Base-by-base conservation (phyloP, 768 basidiomycete genomes). In the Hypsizygus marmoreus region DNA sequence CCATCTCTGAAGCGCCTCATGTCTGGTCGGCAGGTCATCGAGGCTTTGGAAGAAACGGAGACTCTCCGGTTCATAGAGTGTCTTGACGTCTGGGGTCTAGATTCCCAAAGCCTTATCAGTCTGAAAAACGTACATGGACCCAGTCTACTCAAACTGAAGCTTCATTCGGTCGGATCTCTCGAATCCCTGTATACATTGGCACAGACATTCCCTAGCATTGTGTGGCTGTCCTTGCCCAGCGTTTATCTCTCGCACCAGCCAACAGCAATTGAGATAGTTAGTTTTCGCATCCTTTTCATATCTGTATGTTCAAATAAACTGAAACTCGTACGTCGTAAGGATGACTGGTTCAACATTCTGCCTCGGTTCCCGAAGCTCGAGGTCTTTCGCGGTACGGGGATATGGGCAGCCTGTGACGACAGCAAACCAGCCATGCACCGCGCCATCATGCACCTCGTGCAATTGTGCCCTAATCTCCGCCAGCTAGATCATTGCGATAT, bases 401-500 rank as follows among this genome's bases (percentile, higher is more conserved):
- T 76, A 1, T 80, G 77, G 77, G 50, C 51, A 3, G 68, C 73
- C 10, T 68, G 73, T 4, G 57, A 61, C 16, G 51, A 63, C 30
- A 54, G 66, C 39, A 67, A 66, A 51, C 54, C 65, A 20, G 55
- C 49, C 19, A 73, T 79, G 72, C 75, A 77, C 37, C 51, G 55
- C 6, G 66, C 67, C 6, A 73, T 78, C 26, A 57, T 66, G 51
- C 57, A 66, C 36, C 59, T 79, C 5, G 66, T 73, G 2, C 58
- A 65, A 34, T 46, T 62, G 3, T 74, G 73, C 44, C 73, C 75
- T 23, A 62, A 68, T 25, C 61, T 80, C 28, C 60, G 64, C 29
- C 66, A 72, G 49, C 54, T 78, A 6, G 76, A 77, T 45, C 71
- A 77, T 50, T 63, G 63, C 16, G 58, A 66, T 24, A 62, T 59